These are phyloP conservation scores for Colletotrichum sp. DNA, from an alignment of 2,329 filamentous ascomycete species.

Conservation along the genomic window DNA sequence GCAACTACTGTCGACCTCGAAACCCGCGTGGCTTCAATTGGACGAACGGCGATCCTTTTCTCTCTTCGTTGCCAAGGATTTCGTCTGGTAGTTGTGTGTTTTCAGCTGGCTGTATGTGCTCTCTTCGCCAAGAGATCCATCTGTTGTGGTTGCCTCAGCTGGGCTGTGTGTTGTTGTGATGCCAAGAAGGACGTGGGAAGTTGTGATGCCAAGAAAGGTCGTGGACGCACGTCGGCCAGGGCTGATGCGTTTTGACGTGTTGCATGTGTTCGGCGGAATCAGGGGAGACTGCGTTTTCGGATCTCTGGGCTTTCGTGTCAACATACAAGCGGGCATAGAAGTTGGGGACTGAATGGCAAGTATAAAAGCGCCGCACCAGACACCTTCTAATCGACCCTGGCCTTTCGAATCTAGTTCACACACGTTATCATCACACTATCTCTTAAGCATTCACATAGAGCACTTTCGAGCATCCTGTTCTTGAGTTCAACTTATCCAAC, in stretches of 20 bases:
- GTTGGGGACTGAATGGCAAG: not conserved
- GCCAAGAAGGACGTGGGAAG: not conserved
- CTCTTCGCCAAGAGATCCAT: not conserved
- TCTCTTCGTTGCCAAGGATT: not conserved
- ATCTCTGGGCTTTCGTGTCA: not conserved
- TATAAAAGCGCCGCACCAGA: not conserved
- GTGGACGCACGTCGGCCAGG: not conserved
- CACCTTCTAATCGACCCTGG: not conserved
- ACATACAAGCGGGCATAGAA: not conserved
- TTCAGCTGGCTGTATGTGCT: not conserved
- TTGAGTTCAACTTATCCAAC: not conserved
- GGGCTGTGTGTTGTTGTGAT: not conserved
- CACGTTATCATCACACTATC: not conserved
- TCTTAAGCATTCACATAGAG: not conserved
- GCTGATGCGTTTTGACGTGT: not conserved
- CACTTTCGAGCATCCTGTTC: not conserved
- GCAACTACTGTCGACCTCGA: not conserved
- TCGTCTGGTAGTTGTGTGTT: not conserved
- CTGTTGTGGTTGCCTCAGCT: not conserved
- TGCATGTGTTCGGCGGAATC: not conserved
- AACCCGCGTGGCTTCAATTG: not conserved
- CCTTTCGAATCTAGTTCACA: not conserved
- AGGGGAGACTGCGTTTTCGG: not conserved
- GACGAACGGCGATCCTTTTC: not conserved
- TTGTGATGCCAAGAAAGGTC: not conserved